Evolutionary conservation across 148 eudicot genomes (phyloP).

Genomic region (Chenopodium formosanum): DNA sequence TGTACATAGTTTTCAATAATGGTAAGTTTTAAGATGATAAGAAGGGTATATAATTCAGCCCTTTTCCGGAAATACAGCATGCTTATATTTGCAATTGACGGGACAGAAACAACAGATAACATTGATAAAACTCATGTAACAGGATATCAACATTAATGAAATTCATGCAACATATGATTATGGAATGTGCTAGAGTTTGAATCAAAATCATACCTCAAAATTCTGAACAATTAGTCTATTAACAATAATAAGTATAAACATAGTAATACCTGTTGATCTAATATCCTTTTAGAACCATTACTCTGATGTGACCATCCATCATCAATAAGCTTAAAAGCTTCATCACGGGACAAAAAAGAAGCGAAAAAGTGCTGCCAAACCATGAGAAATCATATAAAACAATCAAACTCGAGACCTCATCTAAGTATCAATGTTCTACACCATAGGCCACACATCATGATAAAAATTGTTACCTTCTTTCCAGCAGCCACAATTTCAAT

Average conservation of each 20-base stretch:
- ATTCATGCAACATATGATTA: background rate
- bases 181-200: background rate
- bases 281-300: constrained; percentile 39
- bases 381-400: constrained; percentile 9
- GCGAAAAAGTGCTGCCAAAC: constrained; percentile 76
- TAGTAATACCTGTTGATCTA: constrained; percentile 51
- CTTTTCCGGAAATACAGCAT: background rate
- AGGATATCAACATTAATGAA: background rate
- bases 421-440: background rate
- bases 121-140: too few species aligned
- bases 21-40: background rate
- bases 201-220: background rate
- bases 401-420: background rate
- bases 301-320: constrained; percentile 73
- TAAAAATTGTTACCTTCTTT: constrained; percentile 53
- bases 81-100: background rate
- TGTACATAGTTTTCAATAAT: background rate
- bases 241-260: background rate
- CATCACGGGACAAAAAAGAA: constrained; percentile 93
- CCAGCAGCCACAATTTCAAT: constrained; percentile 76
- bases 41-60: background rate
- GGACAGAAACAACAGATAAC: background rate
- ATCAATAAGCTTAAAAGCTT: constrained; percentile 77
- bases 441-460: constrained; percentile 6
- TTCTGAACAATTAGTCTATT: background rate